phyloP scores from a whole-genome alignment of 192 early-diverging fungal species.

The Coemansia umbellata region DNA sequence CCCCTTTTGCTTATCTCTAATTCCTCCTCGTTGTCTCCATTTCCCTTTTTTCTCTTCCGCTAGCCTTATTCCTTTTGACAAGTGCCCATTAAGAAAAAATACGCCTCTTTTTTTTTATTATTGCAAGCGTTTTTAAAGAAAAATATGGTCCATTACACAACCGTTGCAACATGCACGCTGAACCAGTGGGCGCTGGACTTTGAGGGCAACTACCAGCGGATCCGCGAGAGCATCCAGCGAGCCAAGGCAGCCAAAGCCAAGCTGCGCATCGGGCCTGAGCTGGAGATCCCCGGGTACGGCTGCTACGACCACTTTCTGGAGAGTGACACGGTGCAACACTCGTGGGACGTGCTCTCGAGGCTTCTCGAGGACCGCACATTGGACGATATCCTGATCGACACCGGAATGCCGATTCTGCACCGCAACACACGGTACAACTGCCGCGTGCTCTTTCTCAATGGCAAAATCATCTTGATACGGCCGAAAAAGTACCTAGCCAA shows the following conservation, averaged over 20 bases:
- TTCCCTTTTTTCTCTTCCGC: neutral
- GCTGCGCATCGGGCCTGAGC: conserved; percentile 89
- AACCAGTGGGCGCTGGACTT: conserved; percentile 98
- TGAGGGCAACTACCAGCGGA: conserved; percentile 85
- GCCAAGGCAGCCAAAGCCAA: conserved; percentile 79
- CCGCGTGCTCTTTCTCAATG: conserved; percentile 80
- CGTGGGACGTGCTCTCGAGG: conserved; percentile 84
- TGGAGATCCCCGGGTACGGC: conserved; percentile 97
- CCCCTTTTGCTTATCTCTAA: too few species aligned
- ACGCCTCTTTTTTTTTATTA: neutral
- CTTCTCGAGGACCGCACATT: conserved; percentile 65
- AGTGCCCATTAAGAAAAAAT: neutral
- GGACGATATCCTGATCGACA: conserved; percentile 82
- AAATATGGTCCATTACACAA: conserved; percentile 54
- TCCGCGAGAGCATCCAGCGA: conserved; percentile 74
- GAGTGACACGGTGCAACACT: conserved; percentile 89
- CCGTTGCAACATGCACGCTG: conserved; percentile 77
- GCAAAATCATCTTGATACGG: conserved; percentile 85
- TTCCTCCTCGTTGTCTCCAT: too few species aligned
- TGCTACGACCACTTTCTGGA: conserved; percentile 99
- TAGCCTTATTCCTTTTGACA: neutral
- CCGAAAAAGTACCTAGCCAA: conserved; percentile 97
- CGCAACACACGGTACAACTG: conserved; percentile 95
- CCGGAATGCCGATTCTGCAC: conserved; percentile 95
- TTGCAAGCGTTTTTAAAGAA: neutral